Percentiles rank a stretch among this genome's conserved stretches.
These are phyloP conservation scores for Kappamyces sp. DNA, from an alignment of 192 early-diverging fungal species.

Conservation along the genomic window DNA sequence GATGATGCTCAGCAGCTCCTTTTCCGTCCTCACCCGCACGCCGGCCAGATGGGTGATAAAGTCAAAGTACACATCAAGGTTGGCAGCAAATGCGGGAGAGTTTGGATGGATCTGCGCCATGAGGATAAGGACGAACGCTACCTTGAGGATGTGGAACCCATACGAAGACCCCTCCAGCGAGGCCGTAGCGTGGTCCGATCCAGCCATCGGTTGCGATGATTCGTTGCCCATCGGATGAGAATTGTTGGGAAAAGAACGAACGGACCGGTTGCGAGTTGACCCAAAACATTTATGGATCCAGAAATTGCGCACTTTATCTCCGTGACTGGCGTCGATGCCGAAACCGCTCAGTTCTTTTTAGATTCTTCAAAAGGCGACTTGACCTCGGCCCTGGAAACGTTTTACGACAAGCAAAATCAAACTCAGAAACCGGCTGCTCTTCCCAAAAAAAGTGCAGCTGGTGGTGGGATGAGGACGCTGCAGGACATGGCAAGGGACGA, in stretches of 20 bases:
- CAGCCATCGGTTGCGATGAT: neutral
- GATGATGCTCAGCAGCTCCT: slow-evolving; percentile 24
- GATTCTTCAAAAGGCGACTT: slow-evolving; percentile 19
- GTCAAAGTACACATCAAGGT: slow-evolving; percentile 71
- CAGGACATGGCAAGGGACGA: slow-evolving; percentile 18
- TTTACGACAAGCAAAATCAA: neutral
- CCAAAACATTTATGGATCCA: neutral
- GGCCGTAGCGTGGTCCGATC: no score
- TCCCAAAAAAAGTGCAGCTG: neutral
- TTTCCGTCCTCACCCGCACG: slow-evolving; percentile 9
- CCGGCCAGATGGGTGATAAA: slow-evolving; percentile 63
- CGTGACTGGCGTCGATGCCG: slow-evolving; percentile 12
- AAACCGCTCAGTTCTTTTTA: slow-evolving; percentile 19
- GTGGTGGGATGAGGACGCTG: slow-evolving; percentile 26
- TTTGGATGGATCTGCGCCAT: slow-evolving; percentile 51
- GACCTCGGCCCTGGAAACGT: slow-evolving; percentile 4
- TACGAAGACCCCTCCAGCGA: slow-evolving; percentile 14
- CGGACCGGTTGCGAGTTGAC: no score
- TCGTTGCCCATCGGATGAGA: no score
- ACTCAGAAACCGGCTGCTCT: no score
- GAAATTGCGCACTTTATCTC: slow-evolving; percentile 9
- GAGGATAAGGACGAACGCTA: slow-evolving; percentile 14
- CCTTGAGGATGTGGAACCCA: slow-evolving; percentile 67
- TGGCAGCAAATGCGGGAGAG: slow-evolving; percentile 60
- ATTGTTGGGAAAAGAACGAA: no score